A percentile compares a stretch with the other conserved stretches of the same genome.
phyloP scores from a whole-genome alignment of 306 rosid genomes.

The Rosa lucieae region DNA sequence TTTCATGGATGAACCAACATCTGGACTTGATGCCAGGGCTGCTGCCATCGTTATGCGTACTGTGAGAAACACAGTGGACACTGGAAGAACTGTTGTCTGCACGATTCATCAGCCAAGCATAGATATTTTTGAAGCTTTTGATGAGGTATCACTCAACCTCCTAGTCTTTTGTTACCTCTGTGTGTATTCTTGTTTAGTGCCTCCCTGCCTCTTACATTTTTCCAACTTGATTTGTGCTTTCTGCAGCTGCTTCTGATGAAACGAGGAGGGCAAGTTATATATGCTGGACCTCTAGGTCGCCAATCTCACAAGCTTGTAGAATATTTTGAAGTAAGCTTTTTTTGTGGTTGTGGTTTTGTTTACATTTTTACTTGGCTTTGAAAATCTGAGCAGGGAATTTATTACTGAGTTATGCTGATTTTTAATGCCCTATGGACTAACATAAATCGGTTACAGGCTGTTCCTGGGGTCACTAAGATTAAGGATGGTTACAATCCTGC shows the following conservation, averaged over 20 bases:
- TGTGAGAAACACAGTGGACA: constrained; percentile 47
- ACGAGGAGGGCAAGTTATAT: constrained; percentile 46
- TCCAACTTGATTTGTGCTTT: neutral
- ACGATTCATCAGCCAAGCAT: constrained; percentile 58
- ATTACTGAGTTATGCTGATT: neutral
- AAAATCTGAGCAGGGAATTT: neutral
- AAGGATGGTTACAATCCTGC: constrained; percentile 54
- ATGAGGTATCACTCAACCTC: constrained; percentile 31
- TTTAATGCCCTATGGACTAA: neutral
- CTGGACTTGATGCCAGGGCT: constrained; percentile 55
- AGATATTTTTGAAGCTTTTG: constrained; percentile 51
- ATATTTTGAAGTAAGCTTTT: constrained; percentile 39
- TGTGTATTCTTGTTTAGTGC: neutral
- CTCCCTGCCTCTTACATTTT: neutral
- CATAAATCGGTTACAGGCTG: constrained; percentile 21
- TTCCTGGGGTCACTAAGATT: constrained; percentile 43
- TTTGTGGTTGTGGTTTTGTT: neutral
- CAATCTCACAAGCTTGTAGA: constrained; percentile 40
- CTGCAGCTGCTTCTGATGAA: constrained; percentile 41
- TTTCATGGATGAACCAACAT: constrained; percentile 57
- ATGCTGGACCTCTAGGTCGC: constrained; percentile 45
- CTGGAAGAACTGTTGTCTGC: constrained; percentile 51
- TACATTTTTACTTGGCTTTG: neutral
- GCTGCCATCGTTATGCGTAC: constrained; percentile 60
- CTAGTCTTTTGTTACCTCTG: neutral